phyloP scores from a whole-genome alignment of 345 rosid species.

The Brassica nigra region DNA sequence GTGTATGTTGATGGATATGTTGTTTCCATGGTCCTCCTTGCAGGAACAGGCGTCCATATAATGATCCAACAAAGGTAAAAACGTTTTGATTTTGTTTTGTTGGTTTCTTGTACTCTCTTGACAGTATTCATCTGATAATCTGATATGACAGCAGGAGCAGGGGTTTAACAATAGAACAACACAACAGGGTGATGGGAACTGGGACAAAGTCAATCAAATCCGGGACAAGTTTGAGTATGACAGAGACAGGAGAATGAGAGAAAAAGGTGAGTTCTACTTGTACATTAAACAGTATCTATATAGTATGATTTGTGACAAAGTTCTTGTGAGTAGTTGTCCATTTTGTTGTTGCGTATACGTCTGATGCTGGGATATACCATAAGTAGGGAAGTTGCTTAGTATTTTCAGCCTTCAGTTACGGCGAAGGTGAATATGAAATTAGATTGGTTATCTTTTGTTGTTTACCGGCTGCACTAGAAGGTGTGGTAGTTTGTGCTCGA shows the following conservation, averaged over 20 bases:
- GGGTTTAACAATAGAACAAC: conserved; percentile 51
- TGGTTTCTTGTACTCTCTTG: not conserved
- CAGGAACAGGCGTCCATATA: conserved; percentile 21
- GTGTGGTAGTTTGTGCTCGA: not conserved
- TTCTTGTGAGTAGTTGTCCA: not conserved
- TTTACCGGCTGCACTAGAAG: not conserved
- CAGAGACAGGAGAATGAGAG: conserved; percentile 77
- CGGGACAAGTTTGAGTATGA: conserved; percentile 84
- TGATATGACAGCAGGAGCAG: conserved; percentile 1
- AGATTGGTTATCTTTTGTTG: not conserved
- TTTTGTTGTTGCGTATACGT: not conserved
- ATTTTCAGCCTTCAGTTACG: not conserved
- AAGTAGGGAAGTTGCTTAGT: not conserved
- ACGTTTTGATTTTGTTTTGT: not conserved
- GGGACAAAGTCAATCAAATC: conserved; percentile 66
- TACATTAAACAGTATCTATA: not conserved
- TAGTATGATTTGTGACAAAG: not conserved
- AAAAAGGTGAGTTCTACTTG: conserved; percentile 55
- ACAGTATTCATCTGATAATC: conserved; percentile 2
- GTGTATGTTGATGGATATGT: not conserved
- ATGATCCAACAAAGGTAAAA: conserved; percentile 18
- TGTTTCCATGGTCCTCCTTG: not conserved
- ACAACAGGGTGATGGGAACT: conserved; percentile 56
- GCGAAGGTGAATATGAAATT: not conserved
- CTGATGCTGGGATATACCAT: not conserved